These are phyloP conservation scores for Exophiala lecanii-corni DNA, from an alignment of 2,329 filamentous ascomycete species.

Conservation along the genomic window DNA sequence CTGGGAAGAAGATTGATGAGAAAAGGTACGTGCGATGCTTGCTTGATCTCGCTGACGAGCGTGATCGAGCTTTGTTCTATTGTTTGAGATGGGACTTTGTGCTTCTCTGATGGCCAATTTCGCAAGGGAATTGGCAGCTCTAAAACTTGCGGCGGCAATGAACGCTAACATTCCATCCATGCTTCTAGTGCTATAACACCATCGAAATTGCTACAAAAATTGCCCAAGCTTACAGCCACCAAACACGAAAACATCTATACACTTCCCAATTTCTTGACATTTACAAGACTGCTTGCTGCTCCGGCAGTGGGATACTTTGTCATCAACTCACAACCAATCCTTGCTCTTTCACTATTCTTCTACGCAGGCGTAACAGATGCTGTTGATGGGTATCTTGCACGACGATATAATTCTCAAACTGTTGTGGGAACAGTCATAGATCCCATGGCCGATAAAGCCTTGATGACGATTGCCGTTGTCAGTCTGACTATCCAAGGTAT, in stretches of 20 bases:
- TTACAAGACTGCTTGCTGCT: constrained; percentile 75
- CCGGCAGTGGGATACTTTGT: constrained; percentile 86
- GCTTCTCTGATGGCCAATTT: no score
- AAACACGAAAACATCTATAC: constrained; percentile 90
- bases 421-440: constrained; percentile 94
- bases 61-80: no score
- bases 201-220: constrained; percentile 25
- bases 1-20: no score
- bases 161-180: background rate
- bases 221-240: constrained; percentile 30
- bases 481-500: constrained; percentile 78
- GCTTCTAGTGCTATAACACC: background rate
- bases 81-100: no score
- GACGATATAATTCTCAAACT: constrained; percentile 80
- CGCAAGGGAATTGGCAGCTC: no score
- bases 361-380: constrained; percentile 91
- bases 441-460: constrained; percentile 91
- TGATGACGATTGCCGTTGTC: constrained; percentile 91
- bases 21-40: no score
- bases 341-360: constrained; percentile 78
- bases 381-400: constrained; percentile 89
- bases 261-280: constrained; percentile 87
- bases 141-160: no score
- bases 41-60: no score
- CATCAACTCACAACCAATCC: constrained; percentile 71